Evolutionary conservation across 768 basidiomycete species (phyloP).

Genomic region (Panaeolus cyanescens): DNA sequence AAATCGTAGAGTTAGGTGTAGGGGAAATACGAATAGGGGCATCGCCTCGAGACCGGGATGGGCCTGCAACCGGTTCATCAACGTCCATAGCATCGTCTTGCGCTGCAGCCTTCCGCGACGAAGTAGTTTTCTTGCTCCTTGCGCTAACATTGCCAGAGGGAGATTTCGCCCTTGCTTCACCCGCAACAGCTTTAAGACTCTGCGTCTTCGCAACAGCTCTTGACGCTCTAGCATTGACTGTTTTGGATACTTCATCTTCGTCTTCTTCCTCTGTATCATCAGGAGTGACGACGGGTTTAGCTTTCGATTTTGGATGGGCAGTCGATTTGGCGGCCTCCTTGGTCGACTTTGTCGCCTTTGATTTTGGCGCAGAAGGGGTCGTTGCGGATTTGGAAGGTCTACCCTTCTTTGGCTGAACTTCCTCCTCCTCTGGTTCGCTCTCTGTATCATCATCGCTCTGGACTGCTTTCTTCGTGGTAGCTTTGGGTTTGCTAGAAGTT

Average conservation of each 20-base stretch:
- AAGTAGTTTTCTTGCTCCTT: not conserved
- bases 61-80: slow-evolving; percentile 7
- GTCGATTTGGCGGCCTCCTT: not conserved
- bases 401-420: not conserved
- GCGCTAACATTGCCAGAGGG: not conserved
- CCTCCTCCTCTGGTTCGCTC: not conserved
- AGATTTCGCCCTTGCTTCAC: not conserved
- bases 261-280: slow-evolving; percentile 16
- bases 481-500: not conserved
- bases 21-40: not conserved
- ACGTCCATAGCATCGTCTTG: slow-evolving; percentile 16
- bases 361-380: not conserved
- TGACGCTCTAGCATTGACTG: slow-evolving; percentile 11
- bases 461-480: not conserved
- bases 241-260: slow-evolving; percentile 14
- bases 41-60: not conserved
- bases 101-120: not conserved
- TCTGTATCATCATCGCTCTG: slow-evolving; percentile 14
- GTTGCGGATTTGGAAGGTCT: not conserved
- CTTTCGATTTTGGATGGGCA: slow-evolving; percentile 10
- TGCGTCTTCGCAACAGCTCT: not conserved
- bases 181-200: not conserved
- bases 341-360: slow-evolving; percentile 1
- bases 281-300: not conserved
- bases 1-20: not conserved